phyloP scores from a whole-genome alignment of 2,329 filamentous ascomycete genomes.

The Xylariaceae sp. region DNA sequence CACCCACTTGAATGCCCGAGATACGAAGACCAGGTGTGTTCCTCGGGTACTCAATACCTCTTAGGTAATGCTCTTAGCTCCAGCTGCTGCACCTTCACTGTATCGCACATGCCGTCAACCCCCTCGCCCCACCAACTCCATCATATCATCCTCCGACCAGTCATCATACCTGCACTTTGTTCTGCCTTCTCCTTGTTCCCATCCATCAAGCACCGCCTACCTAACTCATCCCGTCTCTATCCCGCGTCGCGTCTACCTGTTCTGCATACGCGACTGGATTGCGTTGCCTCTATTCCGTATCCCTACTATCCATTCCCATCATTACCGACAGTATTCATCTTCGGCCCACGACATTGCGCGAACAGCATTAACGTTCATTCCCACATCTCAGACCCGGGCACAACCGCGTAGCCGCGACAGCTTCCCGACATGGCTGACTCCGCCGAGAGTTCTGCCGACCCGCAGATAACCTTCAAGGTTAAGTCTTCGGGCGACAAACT shows the following conservation, averaged over 20 bases:
- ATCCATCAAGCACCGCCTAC: background rate
- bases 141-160: background rate
- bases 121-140: slow-evolving; percentile 1
- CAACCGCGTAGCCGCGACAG: background rate
- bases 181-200: background rate
- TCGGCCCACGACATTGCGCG: background rate
- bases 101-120: background rate
- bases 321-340: background rate
- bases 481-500: slow-evolving; percentile 92
- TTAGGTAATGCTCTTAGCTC: no score
- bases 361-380: background rate
- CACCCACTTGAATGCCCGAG: no score
- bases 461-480: slow-evolving; percentile 89
- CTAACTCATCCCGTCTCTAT: background rate
- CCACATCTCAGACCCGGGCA: background rate
- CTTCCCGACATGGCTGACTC: slow-evolving; percentile 58
- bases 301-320: background rate
- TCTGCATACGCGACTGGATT: background rate
- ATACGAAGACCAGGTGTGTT: no score
- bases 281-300: background rate
- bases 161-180: background rate
- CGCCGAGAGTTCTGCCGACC: slow-evolving; percentile 55
- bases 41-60: no score
- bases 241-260: background rate
- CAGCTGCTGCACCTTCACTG: no score